phyloP scores from a whole-genome alignment of 2,329 filamentous ascomycete species.

The Pestalotiopsis sp. region DNA sequence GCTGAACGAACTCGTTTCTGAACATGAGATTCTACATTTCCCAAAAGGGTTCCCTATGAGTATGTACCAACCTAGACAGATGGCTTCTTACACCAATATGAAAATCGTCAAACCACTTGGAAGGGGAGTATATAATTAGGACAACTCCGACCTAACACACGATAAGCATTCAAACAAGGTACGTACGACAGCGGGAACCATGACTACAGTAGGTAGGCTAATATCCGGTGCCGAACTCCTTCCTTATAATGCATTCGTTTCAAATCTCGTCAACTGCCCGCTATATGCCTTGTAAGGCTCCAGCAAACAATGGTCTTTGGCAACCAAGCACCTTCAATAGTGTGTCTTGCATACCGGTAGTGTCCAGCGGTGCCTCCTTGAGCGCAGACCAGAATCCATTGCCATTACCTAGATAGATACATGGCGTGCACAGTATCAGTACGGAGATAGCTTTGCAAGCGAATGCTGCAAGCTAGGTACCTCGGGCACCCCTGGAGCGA shows the following conservation, averaged over 20 bases:
- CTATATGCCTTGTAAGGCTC: neutral
- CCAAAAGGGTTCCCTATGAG: neutral
- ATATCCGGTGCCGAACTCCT: neutral
- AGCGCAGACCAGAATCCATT: neutral
- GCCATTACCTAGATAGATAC: neutral
- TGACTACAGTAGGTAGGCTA: neutral
- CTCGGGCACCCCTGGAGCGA: neutral
- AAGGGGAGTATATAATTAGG: neutral
- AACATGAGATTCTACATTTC: neutral
- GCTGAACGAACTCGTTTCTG: neutral
- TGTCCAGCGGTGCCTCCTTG: neutral
- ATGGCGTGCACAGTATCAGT: neutral
- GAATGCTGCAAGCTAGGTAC: neutral
- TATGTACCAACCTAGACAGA: neutral
- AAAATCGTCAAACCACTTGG: neutral
- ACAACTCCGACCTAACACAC: neutral
- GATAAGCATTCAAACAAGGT: neutral
- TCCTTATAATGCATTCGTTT: neutral
- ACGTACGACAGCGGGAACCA: neutral
- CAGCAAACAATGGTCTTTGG: neutral
- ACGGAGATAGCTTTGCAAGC: neutral
- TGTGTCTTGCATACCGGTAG: neutral
- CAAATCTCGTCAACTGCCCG: neutral
- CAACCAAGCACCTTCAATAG: neutral
- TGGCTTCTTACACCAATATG: neutral